Conservation (phyloP, 495 filamentous ascomycete genomes). For the Talaromyces stipitatus region DNA sequence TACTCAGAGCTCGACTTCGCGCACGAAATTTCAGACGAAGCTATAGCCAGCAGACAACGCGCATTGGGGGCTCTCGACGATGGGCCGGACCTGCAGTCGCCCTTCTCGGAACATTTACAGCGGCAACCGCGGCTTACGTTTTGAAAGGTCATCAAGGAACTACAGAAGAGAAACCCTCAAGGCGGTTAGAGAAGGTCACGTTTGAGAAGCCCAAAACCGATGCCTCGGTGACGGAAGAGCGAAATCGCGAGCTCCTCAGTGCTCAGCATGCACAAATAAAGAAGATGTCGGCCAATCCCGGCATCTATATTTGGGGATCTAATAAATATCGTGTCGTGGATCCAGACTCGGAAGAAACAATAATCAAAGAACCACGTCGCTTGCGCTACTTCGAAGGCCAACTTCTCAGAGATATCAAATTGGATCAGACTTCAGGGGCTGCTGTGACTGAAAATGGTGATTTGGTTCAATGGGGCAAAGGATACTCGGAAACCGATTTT, state of each 20-base stretch:
- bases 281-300: conserved; percentile 81
- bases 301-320: conserved; percentile 87
- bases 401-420: conserved; percentile 78
- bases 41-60: conserved; percentile 11
- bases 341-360: conserved; percentile 66
- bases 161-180: conserved; percentile 7
- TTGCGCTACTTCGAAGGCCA: conserved; percentile 80
- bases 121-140: conserved; percentile 25
- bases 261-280: conserved; percentile 79
- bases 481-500: conserved; percentile 50
- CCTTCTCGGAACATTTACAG: conserved; percentile 27
- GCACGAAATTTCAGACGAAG: conserved; percentile 25
- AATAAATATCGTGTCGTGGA: conserved; percentile 81
- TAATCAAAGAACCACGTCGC: conserved; percentile 72
- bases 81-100: conserved; percentile 31
- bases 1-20: not conserved
- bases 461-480: conserved; percentile 84
- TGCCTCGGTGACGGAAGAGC: conserved; percentile 48
- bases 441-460: conserved; percentile 86
- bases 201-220: conserved; percentile 53
- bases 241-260: conserved; percentile 62
- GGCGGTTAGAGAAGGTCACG: conserved; percentile 34
- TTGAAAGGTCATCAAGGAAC: conserved; percentile 19
- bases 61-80: conserved; percentile 11
- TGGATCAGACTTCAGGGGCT: conserved; percentile 75